These are phyloP conservation scores for Inga oerstediana DNA, from an alignment of 306 rosid species.

Conservation along the genomic window DNA sequence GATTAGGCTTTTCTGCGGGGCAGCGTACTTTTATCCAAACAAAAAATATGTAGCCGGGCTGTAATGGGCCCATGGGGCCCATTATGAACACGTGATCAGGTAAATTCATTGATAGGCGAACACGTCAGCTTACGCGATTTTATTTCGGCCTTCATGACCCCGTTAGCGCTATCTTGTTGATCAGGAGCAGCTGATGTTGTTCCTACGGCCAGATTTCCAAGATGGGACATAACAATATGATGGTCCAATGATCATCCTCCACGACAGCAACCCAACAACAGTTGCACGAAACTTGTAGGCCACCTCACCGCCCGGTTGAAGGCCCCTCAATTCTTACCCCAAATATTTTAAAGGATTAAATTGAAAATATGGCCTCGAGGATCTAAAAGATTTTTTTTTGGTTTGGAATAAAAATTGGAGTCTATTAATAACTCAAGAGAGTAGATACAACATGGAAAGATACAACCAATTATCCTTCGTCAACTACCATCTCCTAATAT, in stretches of 20 bases:
- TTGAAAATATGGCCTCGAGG: too few relatives aligned
- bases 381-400: too few relatives aligned
- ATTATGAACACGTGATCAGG: constrained; percentile 43
- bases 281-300: constrained; percentile 25
- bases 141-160: neutral
- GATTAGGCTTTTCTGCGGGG: constrained; percentile 18
- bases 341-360: neutral
- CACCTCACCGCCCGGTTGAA: constrained; percentile 27
- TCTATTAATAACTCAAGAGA: too few relatives aligned
- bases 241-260: constrained; percentile 40
- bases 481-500: too few relatives aligned
- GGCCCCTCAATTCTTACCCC: neutral
- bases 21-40: constrained; percentile 19
- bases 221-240: constrained; percentile 14
- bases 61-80: constrained; percentile 44
- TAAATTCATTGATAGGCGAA: neutral
- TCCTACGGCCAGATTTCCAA: constrained; percentile 47
- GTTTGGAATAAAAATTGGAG: too few relatives aligned
- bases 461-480: too few relatives aligned
- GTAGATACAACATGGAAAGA: too few relatives aligned
- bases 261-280: constrained; percentile 37
- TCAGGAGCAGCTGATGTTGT: constrained; percentile 21
- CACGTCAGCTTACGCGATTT: neutral
- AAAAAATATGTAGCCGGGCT: constrained; percentile 25
- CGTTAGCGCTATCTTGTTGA: neutral